A percentile compares a stretch with the other conserved stretches of the same genome.
phyloP scores from a whole-genome alignment of 2,329 filamentous ascomycete genomes.

The Pestalotiopsis sp. region DNA sequence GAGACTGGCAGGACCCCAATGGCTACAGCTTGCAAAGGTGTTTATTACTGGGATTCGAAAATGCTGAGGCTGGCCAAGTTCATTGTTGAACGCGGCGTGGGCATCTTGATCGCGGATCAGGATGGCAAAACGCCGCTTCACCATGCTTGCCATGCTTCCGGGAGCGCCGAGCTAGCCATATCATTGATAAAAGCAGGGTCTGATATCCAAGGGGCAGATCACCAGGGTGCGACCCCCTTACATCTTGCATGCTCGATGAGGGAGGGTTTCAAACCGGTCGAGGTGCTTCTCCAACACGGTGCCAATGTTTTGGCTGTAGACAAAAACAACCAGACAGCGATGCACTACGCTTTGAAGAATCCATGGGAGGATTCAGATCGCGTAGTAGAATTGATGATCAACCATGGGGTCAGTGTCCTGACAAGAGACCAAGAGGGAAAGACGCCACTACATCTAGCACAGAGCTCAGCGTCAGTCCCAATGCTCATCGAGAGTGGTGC shows the following conservation, averaged over 20 bases:
- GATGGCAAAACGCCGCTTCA: conserved; percentile 34
- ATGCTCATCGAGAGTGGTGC: background rate
- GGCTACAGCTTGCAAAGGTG: too few species aligned
- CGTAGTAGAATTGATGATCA: background rate
- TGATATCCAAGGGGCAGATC: background rate
- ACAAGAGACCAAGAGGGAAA: background rate
- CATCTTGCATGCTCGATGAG: background rate
- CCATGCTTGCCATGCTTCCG: background rate
- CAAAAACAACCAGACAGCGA: background rate
- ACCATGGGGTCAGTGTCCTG: background rate
- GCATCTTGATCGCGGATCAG: conserved; percentile 27
- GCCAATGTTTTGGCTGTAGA: background rate
- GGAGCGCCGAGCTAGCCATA: background rate
- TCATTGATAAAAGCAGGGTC: background rate
- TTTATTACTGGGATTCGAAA: too few species aligned
- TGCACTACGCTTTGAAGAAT: background rate
- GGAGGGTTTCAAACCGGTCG: background rate
- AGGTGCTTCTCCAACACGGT: background rate
- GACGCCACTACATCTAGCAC: background rate
- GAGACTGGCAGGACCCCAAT: too few species aligned
- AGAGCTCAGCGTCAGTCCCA: too few species aligned
- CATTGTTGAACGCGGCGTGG: conserved; percentile 13
- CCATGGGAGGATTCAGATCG: too few species aligned
- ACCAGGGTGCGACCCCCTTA: background rate
- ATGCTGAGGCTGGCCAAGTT: background rate